Base-by-base conservation (phyloP, 2,329 filamentous ascomycete genomes). In the Arachnomyces sp. region DNA sequence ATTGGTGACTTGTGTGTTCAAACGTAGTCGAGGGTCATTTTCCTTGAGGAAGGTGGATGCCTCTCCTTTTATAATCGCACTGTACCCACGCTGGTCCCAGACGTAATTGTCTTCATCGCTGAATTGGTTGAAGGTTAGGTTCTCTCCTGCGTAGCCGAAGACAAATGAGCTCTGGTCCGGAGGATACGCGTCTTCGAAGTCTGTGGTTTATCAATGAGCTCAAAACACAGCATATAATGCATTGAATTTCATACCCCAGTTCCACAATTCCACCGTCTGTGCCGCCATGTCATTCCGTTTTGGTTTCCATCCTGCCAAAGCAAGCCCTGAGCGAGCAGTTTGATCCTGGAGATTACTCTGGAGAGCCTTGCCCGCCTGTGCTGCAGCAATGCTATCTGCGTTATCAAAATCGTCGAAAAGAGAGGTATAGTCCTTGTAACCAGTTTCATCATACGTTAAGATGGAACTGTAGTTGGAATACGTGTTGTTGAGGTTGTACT, bases 261-360 rank as follows among this genome's bases (percentile, higher is more conserved):
- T 54, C 63, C 67, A 77, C 73, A 77, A 84, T 42, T 84, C 80
- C 2, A 76, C 68, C 0, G 78, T 76, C 42, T 78, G 73, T 2
- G 67, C 69, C 11, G 69, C 61, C 62, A 73, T 72, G 38, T 80
- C 66, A 31, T 56, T 34, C 39, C 66, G 66, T 39, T 66, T 68
- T 0, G 79, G 76, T 38, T 74, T 75, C 79, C 79, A 84, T 1
- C 74, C 78, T 0, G 71, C 71, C n/a, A 80, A 53, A 7, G 67
- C 70, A 6, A 82, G 58, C 0, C 74, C 81, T 1, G 74, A 69
- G 16, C 79, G 72, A n/a, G 69, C 66, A 28, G 70, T 80, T 7
- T 70, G 65, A 50, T 84, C 80, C 47, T 81, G 77, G 7, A 79
- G 56, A 46, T 81, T 81, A 1, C 78, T 59, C 0, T 58, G 65